These are phyloP conservation scores for Pyrenophora graminea DNA, from an alignment of 2,329 filamentous ascomycete genomes.

Conservation along the genomic window DNA sequence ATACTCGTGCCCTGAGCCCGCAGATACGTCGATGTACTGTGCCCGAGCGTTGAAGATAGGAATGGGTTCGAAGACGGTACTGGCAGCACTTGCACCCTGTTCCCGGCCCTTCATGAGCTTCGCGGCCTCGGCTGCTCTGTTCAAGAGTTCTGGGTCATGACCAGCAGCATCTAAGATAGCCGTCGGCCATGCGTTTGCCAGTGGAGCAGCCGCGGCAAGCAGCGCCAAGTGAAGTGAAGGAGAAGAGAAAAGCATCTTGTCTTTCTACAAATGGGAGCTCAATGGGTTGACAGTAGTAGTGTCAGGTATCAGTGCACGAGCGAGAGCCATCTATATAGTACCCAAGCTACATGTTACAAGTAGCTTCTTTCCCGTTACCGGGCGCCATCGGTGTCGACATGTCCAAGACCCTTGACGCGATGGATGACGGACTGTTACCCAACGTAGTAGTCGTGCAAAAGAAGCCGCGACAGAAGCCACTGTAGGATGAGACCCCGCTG, in stretches of 20 bases:
- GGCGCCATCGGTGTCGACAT: no score
- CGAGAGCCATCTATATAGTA: no score
- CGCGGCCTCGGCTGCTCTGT: constrained; percentile 22
- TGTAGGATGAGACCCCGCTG: neutral
- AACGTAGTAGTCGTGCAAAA: no score
- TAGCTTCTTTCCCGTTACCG: no score
- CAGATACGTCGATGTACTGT: constrained; percentile 24
- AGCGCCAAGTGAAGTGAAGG: constrained; percentile 15
- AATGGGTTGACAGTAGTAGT: neutral
- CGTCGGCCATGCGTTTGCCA: constrained; percentile 26
- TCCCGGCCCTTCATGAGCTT: constrained; percentile 20
- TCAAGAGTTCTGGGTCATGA: constrained; percentile 19
- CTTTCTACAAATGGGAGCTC: neutral
- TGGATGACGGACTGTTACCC: no score
- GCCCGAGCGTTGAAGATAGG: constrained; percentile 25
- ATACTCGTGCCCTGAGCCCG: constrained; percentile 29
- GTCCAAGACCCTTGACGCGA: no score
- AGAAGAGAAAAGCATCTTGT: constrained; percentile 23
- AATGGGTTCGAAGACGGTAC: constrained; percentile 25
- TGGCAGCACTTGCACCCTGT: constrained; percentile 25
- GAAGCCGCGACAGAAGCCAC: neutral
- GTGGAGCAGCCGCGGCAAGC: constrained; percentile 12
- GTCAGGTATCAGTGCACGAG: no score
- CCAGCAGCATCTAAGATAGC: constrained; percentile 29
- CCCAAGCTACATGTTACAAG: no score